A percentile compares a stretch with the other conserved stretches of the same genome.
phyloP scores from a whole-genome alignment of 371 early-diverging fungal species.

The Circinella umbellata region DNA sequence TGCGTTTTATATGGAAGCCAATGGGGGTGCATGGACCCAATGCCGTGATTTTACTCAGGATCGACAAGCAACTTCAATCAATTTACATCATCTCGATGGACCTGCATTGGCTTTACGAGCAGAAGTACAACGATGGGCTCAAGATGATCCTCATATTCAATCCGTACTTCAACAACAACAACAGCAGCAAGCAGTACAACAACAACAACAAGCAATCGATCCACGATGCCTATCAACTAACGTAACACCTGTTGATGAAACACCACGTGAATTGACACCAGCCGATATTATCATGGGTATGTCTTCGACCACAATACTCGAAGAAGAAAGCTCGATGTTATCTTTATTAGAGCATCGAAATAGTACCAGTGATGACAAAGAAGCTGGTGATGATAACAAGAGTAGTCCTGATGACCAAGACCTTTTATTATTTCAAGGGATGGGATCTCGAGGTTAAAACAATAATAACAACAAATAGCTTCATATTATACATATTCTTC shows the following conservation, averaged over 20 bases:
- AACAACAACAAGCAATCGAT: constrained; percentile 15
- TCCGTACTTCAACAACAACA: constrained; percentile 41
- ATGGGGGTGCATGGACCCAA: constrained; percentile 56
- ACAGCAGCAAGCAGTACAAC: constrained; percentile 1
- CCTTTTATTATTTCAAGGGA: constrained; percentile 24
- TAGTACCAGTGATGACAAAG: constrained; percentile 6
- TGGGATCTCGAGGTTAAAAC: constrained; percentile 15
- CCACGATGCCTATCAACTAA: constrained; percentile 12
- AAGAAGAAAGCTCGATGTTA: constrained; percentile 15
- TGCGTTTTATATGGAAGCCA: constrained; percentile 65
- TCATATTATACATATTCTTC: no score
- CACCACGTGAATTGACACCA: constrained; percentile 10
- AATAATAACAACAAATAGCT: no score
- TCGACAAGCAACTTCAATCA: constrained; percentile 58
- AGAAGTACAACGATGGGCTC: constrained; percentile 34
- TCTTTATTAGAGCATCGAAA: constrained; percentile 10
- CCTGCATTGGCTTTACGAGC: constrained; percentile 41
- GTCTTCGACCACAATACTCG: background rate
- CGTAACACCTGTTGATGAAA: constrained; percentile 1
- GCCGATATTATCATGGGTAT: constrained; percentile 17
- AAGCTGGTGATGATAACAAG: constrained; percentile 10
- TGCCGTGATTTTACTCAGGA: constrained; percentile 82
- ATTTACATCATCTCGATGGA: constrained; percentile 43
- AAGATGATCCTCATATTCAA: constrained; percentile 18
- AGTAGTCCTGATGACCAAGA: constrained; percentile 16